A percentile compares a stretch with the other conserved stretches of the same genome.
These are phyloP conservation scores for Beauveria australis DNA, from an alignment of 2,329 filamentous ascomycete species.

Conservation along the genomic window DNA sequence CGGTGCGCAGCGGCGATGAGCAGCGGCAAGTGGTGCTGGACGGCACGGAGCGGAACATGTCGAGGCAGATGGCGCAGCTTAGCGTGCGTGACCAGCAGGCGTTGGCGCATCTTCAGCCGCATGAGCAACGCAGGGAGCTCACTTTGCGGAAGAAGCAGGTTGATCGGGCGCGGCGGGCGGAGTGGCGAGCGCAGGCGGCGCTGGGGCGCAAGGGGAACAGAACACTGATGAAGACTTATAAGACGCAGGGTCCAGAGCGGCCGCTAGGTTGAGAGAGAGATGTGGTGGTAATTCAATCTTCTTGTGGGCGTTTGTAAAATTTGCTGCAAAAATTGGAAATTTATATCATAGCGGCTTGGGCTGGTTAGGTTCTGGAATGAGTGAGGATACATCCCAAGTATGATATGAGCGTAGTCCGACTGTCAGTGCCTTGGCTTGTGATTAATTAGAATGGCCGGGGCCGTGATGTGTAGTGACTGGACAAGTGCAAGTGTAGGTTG, in stretches of 20 bases:
- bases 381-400: neutral
- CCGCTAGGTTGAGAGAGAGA: neutral
- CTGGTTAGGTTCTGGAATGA: neutral
- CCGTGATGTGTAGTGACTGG: neutral
- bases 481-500: neutral
- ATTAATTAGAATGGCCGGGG: neutral
- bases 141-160: neutral
- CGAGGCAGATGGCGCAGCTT: slow-evolving; percentile 7
- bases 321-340: neutral
- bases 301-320: neutral
- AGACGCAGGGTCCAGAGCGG: neutral
- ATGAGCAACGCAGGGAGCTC: slow-evolving; percentile 6
- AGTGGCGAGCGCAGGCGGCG: neutral
- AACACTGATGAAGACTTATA: slow-evolving; percentile 5
- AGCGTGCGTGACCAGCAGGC: slow-evolving; percentile 6
- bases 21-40: neutral
- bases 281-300: neutral
- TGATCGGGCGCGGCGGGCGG: neutral
- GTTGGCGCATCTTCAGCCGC: slow-evolving; percentile 5
- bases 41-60: neutral
- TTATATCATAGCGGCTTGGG: neutral
- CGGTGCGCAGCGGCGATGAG: neutral
- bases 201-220: slow-evolving; percentile 9
- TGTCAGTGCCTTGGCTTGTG: neutral
- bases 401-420: neutral